Evolutionary conservation across 2,329 filamentous ascomycete genomes (phyloP).

Genomic region (Incumbomyces lentus): DNA sequence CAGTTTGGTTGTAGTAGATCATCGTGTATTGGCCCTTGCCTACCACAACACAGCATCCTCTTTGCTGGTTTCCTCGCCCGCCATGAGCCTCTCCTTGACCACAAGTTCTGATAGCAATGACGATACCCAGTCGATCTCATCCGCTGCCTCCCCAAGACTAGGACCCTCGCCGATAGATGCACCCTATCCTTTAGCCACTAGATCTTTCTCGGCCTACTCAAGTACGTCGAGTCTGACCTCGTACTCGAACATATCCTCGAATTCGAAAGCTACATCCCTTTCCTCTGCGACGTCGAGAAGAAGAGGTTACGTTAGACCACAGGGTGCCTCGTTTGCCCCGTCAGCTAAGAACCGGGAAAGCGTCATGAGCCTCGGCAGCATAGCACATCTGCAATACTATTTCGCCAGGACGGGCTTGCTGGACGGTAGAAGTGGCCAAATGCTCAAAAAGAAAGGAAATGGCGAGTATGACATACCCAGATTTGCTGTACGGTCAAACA

Average conservation of each 20-base stretch:
- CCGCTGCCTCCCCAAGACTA: constrained; percentile 26
- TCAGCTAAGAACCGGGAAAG: constrained; percentile 86
- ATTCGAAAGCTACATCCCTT: constrained; percentile 31
- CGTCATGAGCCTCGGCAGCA: constrained; percentile 91
- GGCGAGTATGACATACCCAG: constrained; percentile 30
- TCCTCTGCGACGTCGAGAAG: constrained; percentile 34
- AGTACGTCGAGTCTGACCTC: constrained; percentile 36
- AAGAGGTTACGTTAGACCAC: constrained; percentile 77
- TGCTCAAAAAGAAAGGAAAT: constrained; percentile 58
- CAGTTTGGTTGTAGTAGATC: no score
- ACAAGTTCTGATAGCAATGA: constrained; percentile 5
- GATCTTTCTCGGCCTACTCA: constrained; percentile 37
- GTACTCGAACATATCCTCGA: constrained; percentile 33
- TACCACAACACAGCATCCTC: not conserved
- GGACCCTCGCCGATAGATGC: constrained; percentile 35
- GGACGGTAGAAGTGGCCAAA: constrained; percentile 82
- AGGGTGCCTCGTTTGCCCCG: constrained; percentile 78
- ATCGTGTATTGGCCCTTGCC: no score
- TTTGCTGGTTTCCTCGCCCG: not conserved
- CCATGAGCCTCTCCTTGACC: constrained; percentile 5
- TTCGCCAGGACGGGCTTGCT: constrained; percentile 89
- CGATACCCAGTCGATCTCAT: constrained; percentile 27
- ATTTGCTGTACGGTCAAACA: constrained; percentile 29
- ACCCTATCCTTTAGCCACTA: constrained; percentile 31
- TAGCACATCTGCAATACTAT: constrained; percentile 95